A percentile compares a stretch with the other conserved stretches of the same genome.
Conservation (phyloP, 257 asterid genomes). For the Avicennia marina region DNA sequence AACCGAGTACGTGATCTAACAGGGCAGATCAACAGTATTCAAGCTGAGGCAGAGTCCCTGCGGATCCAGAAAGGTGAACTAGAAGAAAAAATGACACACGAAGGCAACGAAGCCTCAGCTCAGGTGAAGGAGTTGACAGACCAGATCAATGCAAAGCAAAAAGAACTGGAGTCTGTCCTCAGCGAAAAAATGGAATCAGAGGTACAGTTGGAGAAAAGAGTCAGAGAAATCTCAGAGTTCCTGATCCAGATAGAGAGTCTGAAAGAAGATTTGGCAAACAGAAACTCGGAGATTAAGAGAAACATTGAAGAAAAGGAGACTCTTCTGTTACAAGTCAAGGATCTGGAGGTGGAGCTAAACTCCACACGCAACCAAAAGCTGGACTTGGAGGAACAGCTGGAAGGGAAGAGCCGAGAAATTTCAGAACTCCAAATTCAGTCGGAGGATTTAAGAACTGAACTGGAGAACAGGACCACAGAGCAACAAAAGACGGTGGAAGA, state of each 20-base stretch:
- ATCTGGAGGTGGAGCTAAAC: conserved; percentile 33
- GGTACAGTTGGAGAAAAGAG: conserved; percentile 37
- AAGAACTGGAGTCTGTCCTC: conserved; percentile 40
- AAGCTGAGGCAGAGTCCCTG: conserved; percentile 49
- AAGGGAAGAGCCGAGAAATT: conserved; percentile 34
- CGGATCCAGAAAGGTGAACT: conserved; percentile 37
- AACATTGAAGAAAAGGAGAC: conserved; percentile 40
- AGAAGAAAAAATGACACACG: conserved; percentile 40
- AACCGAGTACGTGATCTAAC: conserved; percentile 46
- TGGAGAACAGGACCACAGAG: conserved; percentile 33
- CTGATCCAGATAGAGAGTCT: conserved; percentile 43
- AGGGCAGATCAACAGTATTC: conserved; percentile 35
- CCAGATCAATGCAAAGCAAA: conserved; percentile 39
- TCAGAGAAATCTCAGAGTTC: conserved; percentile 38
- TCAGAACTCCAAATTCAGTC: conserved; percentile 28
- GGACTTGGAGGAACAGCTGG: conserved; percentile 51
- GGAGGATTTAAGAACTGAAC: conserved; percentile 38
- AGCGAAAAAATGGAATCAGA: conserved; percentile 47
- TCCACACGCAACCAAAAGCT: conserved; percentile 25
- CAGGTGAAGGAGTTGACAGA: conserved; percentile 39
- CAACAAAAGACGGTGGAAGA: conserved; percentile 33
- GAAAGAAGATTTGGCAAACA: conserved; percentile 43
- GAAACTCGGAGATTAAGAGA: conserved; percentile 27
- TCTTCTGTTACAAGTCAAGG: conserved; percentile 27
- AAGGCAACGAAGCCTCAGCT: conserved; percentile 34